Conservation (phyloP, 1,139 yeast species). For the Sugiyamaella castrensis region DNA sequence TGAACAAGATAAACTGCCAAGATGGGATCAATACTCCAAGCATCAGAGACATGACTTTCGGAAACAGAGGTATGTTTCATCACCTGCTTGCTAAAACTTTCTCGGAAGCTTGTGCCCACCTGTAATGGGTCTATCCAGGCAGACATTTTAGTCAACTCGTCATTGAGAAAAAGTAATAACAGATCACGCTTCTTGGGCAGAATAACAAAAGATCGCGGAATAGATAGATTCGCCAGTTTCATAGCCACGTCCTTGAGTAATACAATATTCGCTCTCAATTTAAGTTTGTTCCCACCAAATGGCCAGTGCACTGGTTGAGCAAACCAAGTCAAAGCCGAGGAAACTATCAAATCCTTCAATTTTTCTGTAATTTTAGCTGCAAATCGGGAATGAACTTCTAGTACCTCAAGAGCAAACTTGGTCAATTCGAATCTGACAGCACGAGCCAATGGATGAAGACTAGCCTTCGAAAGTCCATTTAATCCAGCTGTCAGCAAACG, state of each 20-base stretch:
- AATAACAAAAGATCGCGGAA: slow-evolving; percentile 9
- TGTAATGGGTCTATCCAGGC: slow-evolving; percentile 79
- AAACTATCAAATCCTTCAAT: slow-evolving; percentile 54
- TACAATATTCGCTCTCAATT: slow-evolving; percentile 65
- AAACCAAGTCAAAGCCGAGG: slow-evolving; percentile 81
- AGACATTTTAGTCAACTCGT: slow-evolving; percentile 67
- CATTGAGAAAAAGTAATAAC: slow-evolving; percentile 61
- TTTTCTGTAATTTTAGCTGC: slow-evolving; percentile 39
- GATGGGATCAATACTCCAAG: slow-evolving; percentile 67
- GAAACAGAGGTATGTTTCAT: slow-evolving; percentile 12
- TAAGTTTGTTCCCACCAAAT: slow-evolving; percentile 75
- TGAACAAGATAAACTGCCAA: slow-evolving; percentile 70
- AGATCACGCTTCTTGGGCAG: slow-evolving; percentile 43
- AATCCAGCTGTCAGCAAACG: slow-evolving; percentile 60
- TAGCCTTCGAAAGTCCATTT: slow-evolving; percentile 51
- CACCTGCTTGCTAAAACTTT: slow-evolving; percentile 24
- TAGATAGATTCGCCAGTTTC: slow-evolving; percentile 18
- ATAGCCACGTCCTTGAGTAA: slow-evolving; percentile 41
- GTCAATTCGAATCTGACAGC: slow-evolving; percentile 71
- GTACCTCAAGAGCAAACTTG: slow-evolving; percentile 62
- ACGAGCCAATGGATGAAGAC: slow-evolving; percentile 80
- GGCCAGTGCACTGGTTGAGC: slow-evolving; percentile 64
- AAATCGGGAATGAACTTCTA: slow-evolving; percentile 49
- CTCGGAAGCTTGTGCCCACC: slow-evolving; percentile 40
- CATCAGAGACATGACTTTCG: slow-evolving; percentile 41